A percentile compares a stretch with the other conserved stretches of the same genome.
Conservation (phyloP, 2,329 filamentous ascomycete species). For the Aureobasidium namibiae region DNA sequence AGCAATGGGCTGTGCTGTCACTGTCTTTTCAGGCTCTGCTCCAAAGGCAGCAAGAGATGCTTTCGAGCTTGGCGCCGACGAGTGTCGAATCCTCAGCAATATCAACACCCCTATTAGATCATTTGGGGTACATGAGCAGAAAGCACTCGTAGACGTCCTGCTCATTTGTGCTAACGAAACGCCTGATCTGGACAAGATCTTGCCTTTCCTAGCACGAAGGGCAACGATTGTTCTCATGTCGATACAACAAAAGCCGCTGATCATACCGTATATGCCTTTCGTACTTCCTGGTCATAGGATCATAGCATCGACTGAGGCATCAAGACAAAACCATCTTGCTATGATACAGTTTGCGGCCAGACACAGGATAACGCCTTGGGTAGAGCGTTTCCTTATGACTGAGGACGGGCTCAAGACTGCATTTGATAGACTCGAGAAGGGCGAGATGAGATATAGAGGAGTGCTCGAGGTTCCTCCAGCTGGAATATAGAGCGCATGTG, state of each 20-base stretch:
- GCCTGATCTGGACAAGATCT: constrained; percentile 20
- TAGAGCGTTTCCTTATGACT: constrained; percentile 36
- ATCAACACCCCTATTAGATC: neutral
- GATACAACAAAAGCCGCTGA: constrained; percentile 24
- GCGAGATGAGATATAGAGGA: constrained; percentile 39
- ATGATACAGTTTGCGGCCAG: constrained; percentile 39
- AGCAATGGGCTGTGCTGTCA: constrained; percentile 27
- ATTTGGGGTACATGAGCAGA: too few species aligned
- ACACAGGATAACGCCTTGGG: constrained; percentile 35
- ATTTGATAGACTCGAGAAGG: constrained; percentile 32
- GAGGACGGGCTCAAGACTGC: constrained; percentile 33
- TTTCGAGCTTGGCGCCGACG: constrained; percentile 24
- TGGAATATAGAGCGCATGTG: neutral
- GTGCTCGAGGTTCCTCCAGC: constrained; percentile 22
- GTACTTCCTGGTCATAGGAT: constrained; percentile 26
- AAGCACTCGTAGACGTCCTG: constrained; percentile 23
- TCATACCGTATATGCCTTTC: constrained; percentile 28
- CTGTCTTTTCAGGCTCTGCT: constrained; percentile 20
- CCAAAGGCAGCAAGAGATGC: constrained; percentile 18
- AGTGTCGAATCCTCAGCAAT: constrained; percentile 14
- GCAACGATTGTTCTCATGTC: constrained; percentile 28
- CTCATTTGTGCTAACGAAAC: constrained; percentile 25
- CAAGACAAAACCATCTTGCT: constrained; percentile 24
- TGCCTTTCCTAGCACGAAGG: constrained; percentile 23
- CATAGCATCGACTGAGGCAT: constrained; percentile 27